A percentile compares a stretch with the other conserved stretches of the same genome.
These are phyloP conservation scores for Lentinula raphanica DNA, from an alignment of 768 basidiomycete genomes.

Conservation along the genomic window DNA sequence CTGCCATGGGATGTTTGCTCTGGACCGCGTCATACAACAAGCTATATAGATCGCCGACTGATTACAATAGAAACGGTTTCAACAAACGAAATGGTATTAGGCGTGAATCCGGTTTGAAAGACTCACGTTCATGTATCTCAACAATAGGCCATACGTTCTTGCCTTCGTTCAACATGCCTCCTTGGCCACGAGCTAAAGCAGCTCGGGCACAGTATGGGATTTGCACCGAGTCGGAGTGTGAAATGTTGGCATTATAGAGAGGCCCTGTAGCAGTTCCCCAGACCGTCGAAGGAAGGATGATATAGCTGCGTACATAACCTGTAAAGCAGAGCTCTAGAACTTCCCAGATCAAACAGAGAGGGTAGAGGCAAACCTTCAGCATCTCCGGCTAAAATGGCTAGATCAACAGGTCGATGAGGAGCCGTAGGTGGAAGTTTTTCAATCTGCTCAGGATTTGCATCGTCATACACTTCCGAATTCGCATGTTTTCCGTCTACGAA, in stretches of 20 bases:
- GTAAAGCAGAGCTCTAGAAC: background rate
- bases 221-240: slow-evolving; percentile 16
- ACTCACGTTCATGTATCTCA: slow-evolving; percentile 20
- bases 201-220: slow-evolving; percentile 16
- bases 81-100: background rate
- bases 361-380: slow-evolving; percentile 31
- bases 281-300: slow-evolving; percentile 39
- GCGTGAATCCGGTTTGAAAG: background rate
- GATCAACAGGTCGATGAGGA: slow-evolving; percentile 48
- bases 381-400: slow-evolving; percentile 41
- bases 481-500: slow-evolving; percentile 35
- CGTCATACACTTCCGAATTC: slow-evolving; percentile 40
- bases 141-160: slow-evolving; percentile 21
- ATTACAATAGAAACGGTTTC: background rate
- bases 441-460: slow-evolving; percentile 40
- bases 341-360: background rate
- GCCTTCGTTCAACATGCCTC: slow-evolving; percentile 19
- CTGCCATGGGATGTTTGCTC: slow-evolving; percentile 10
- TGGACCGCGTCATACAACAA: slow-evolving; percentile 14
- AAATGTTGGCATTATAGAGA: slow-evolving; percentile 16
- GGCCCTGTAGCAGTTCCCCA: slow-evolving; percentile 17
- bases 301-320: slow-evolving; percentile 49
- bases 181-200: slow-evolving; percentile 14
- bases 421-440: slow-evolving; percentile 39
- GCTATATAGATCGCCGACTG: slow-evolving; percentile 14